Conservation (phyloP, 2,329 filamentous ascomycete species). For the Cladophialophora yegresii region DNA sequence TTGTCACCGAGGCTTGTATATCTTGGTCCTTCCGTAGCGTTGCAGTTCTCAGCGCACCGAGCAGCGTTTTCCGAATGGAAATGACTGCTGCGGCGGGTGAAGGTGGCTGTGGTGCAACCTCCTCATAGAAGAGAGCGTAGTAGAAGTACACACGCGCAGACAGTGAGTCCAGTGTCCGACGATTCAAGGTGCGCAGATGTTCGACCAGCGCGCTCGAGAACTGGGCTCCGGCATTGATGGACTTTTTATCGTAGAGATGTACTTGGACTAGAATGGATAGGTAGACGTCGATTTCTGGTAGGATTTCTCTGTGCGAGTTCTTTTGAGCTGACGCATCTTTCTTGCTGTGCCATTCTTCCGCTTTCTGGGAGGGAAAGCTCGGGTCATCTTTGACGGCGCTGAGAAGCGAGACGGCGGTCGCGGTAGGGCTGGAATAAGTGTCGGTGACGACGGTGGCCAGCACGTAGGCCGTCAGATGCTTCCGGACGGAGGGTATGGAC, state of each 20-base stretch:
- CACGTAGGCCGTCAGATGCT: conserved; percentile 80
- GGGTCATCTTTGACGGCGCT: conserved; percentile 65
- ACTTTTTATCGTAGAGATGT: conserved; percentile 80
- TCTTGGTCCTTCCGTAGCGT: conserved; percentile 95
- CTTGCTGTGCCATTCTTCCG: conserved; percentile 64
- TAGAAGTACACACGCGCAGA: conserved; percentile 98
- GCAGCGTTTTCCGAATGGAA: conserved; percentile 78
- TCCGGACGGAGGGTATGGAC: conserved; percentile 93
- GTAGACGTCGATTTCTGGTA: conserved; percentile 88
- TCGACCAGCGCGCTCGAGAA: conserved; percentile 84
- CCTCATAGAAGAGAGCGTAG: conserved; percentile 92
- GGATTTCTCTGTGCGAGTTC: conserved; percentile 67
- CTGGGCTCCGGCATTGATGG: conserved; percentile 74
- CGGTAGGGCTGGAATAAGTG: conserved; percentile 70
- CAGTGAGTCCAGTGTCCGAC: conserved; percentile 88
- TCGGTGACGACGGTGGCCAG: conserved; percentile 78
- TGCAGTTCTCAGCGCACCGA: conserved; percentile 88
- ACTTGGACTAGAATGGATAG: conserved; percentile 84
- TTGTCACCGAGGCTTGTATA: conserved; percentile 95
- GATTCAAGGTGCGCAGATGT: conserved; percentile 84
- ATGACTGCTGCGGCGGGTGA: conserved; percentile 87
- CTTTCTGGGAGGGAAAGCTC: conserved; percentile 59
- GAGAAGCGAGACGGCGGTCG: conserved; percentile 69
- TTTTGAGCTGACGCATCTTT: conserved; percentile 69
- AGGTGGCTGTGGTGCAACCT: conserved; percentile 81